Evolutionary conservation across 768 basidiomycete species (phyloP), one percentile per base, ranked within the genome.

Genomic region (Russula emetica): DNA sequence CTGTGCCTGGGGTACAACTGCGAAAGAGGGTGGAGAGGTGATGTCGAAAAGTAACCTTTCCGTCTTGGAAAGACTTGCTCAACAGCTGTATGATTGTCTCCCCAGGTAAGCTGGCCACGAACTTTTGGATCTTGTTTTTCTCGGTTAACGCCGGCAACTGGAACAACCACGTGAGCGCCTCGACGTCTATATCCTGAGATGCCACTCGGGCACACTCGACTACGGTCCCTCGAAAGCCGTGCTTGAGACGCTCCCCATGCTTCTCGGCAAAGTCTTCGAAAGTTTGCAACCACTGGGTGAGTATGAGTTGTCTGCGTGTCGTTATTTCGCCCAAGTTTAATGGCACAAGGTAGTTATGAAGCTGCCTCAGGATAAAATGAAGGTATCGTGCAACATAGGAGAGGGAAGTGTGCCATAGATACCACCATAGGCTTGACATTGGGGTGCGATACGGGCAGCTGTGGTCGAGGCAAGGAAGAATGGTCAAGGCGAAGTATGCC

Each of bases 401-500:
- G 28, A n/a, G 13, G 28, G 32, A 24, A 5, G 55, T 32, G n/a
- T 64, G 58, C 52, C 55, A 58, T 14, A 55, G 10, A 49, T 57
- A 34, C 62, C 62, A 66, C 26, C 45, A 51, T 22, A 38, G 22
- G 40, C 38, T 49, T n/a, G 66, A 66, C 49, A 67, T 30, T 11
- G 64, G 66, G 42, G 66, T 67, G n/a, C 49, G 49, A 57, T 67
- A 67, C 16, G 66, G 66, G 44, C 64, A 66, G 26, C 22, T 20
- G 30, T 44, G 64, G 26, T 54, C 42, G 42, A 55, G 10, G 20
- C 60, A 61, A 16, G 66, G 66, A 20, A 61, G 36, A 22, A 61
- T 52, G 55, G 54, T 67, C 24, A 54, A 16, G 16, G 30, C 16
- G 24, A 66, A 4, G 55, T 67, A 67, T 20, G 45, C 52, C 22